phyloP scores from a whole-genome alignment of 805 yeast species.

The Wickerhamiella kurtzmanii region DNA sequence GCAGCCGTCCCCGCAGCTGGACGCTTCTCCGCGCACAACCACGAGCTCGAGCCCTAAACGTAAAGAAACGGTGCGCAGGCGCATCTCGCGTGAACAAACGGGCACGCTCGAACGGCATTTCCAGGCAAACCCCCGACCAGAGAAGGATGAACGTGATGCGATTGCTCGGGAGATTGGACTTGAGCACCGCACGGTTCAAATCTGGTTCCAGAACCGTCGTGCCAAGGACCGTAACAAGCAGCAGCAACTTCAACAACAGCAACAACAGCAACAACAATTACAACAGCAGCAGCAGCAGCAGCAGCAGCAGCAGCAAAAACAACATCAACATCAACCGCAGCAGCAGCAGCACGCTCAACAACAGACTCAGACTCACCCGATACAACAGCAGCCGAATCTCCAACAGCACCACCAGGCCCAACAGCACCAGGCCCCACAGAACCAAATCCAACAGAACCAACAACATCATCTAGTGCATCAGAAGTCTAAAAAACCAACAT shows the following conservation, averaged over 20 bases:
- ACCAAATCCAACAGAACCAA: neutral
- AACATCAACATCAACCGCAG: conserved; percentile 2
- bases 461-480: too few species aligned
- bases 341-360: conserved; percentile 8
- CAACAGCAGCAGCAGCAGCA: conserved; percentile 3
- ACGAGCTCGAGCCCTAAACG: neutral
- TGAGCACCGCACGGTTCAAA: conserved; percentile 75
- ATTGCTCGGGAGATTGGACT: conserved; percentile 60
- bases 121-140: conserved; percentile 61
- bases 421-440: neutral
- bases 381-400: conserved; percentile 1
- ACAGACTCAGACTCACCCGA: conserved; percentile 1
- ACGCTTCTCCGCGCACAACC: neutral
- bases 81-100: conserved; percentile 24
- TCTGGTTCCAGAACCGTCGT: conserved; percentile 89
- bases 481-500: too few species aligned
- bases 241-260: conserved; percentile 5
- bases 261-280: conserved; percentile 8
- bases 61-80: conserved; percentile 8
- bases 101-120: conserved; percentile 58
- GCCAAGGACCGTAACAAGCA: conserved; percentile 21
- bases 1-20: neutral
- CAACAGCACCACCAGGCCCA: neutral
- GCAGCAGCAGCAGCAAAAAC: conserved; percentile 14
- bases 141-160: conserved; percentile 52